A percentile compares a stretch with the other conserved stretches of the same genome.
phyloP scores from a whole-genome alignment of 2,329 filamentous ascomycete species.

The Ambrosiella beaveri region DNA sequence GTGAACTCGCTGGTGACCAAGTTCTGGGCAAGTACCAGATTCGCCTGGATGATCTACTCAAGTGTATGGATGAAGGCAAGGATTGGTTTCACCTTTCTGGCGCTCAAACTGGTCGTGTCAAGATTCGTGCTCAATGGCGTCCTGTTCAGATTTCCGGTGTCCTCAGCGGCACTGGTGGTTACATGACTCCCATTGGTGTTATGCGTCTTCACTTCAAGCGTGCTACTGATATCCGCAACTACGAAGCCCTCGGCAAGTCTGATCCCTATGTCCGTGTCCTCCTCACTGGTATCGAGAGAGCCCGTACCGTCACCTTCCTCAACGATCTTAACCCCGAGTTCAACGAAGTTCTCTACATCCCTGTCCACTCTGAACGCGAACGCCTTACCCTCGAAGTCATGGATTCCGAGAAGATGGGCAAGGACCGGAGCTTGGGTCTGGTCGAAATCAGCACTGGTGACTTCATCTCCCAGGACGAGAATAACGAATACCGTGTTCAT shows the following conservation, averaged over 20 bases:
- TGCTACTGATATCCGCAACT: slow-evolving; percentile 69
- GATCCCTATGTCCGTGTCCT: slow-evolving; percentile 85
- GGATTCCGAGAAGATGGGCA: slow-evolving; percentile 85
- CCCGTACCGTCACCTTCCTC: slow-evolving; percentile 81
- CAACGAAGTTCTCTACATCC: slow-evolving; percentile 90
- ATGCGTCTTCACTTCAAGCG: slow-evolving; percentile 85
- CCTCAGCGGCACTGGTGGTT: slow-evolving; percentile 63
- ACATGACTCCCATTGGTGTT: slow-evolving; percentile 84
- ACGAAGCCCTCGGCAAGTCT: slow-evolving; percentile 91
- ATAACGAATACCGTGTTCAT: slow-evolving; percentile 63
- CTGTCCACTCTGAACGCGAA: slow-evolving; percentile 70
- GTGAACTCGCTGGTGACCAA: slow-evolving; percentile 67
- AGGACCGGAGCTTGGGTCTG: slow-evolving; percentile 72
- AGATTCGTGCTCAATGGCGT: slow-evolving; percentile 89
- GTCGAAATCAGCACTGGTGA: slow-evolving; percentile 63
- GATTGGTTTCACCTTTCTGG: slow-evolving; percentile 89
- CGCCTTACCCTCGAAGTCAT: slow-evolving; percentile 82
- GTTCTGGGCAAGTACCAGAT: slow-evolving; percentile 86
- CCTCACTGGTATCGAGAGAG: slow-evolving; percentile 79
- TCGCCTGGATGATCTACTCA: slow-evolving; percentile 83
- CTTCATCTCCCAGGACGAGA: slow-evolving; percentile 60
- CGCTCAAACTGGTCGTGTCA: slow-evolving; percentile 66
- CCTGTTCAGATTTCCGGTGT: slow-evolving; percentile 75
- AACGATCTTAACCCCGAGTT: slow-evolving; percentile 92
- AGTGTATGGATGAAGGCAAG: slow-evolving; percentile 77